phyloP scores from a whole-genome alignment of 345 rosid genomes.

The Eucalyptus sp. region DNA sequence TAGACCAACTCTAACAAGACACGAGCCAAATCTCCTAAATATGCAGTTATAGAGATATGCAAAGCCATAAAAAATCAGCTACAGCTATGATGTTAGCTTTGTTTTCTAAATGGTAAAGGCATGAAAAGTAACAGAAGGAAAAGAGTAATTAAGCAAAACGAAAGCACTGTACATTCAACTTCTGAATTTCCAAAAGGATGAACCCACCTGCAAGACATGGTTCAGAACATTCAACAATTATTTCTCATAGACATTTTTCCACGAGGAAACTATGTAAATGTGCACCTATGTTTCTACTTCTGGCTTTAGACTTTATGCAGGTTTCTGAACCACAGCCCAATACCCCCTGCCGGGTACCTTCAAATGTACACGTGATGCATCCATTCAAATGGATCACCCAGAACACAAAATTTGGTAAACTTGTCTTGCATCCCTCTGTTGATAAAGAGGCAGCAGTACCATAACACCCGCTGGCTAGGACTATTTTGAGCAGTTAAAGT shows the following conservation, averaged over 20 bases:
- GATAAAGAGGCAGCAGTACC: background rate
- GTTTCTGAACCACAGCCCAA: background rate
- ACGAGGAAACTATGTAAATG: background rate
- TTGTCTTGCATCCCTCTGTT: background rate
- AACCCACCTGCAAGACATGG: background rate
- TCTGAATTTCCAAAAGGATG: background rate
- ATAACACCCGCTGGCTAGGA: background rate
- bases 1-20: background rate
- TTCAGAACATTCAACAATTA: background rate
- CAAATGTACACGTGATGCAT: background rate
- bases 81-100: background rate
- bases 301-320: background rate
- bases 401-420: background rate
- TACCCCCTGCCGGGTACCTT: background rate
- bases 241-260: background rate
- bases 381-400: background rate
- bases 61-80: background rate
- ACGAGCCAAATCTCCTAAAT: background rate
- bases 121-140: background rate
- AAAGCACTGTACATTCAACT: background rate
- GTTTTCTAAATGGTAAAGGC: background rate
- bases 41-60: background rate
- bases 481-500: background rate
- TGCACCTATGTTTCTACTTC: background rate
- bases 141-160: background rate